These are phyloP conservation scores for Trypanosoma vivax DNA, from an alignment of 208 protist species.

Conservation along the genomic window DNA sequence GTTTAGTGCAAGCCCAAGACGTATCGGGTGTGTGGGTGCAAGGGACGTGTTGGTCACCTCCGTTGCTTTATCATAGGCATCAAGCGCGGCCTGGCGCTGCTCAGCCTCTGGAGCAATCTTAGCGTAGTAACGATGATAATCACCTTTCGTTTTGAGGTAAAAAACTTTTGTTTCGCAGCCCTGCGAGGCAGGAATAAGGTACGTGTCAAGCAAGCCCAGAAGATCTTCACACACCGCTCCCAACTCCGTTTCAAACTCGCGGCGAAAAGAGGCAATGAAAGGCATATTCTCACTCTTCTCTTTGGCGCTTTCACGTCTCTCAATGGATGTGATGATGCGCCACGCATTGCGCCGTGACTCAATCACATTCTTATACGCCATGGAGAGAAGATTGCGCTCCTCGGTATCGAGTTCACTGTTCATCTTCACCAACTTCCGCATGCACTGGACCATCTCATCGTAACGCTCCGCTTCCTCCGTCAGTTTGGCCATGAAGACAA, in stretches of 20 bases:
- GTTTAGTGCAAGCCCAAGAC: slow-evolving; percentile 99
- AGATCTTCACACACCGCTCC: slow-evolving; percentile 97
- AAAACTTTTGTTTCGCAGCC: slow-evolving; percentile 91
- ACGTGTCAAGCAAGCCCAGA: slow-evolving; percentile 92
- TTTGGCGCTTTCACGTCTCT: no score
- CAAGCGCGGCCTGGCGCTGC: slow-evolving; percentile 77
- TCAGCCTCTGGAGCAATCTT: slow-evolving; percentile 93
- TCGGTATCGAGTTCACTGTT: no score
- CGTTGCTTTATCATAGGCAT: slow-evolving; percentile 84
- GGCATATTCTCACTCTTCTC: slow-evolving; percentile 85
- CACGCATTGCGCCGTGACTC: no score
- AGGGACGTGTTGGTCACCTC: slow-evolving; percentile 84
- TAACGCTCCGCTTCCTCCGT: no score
- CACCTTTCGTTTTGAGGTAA: slow-evolving; percentile 95
- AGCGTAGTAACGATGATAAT: slow-evolving; percentile 97
- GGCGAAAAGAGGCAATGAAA: slow-evolving; percentile 92
- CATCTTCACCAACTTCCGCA: no score
- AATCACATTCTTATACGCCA: no score
- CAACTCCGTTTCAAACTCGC: slow-evolving; percentile 97
- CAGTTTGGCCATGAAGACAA: no score
- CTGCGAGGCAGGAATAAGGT: slow-evolving; percentile 94
- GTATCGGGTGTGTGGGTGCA: slow-evolving; percentile 96
- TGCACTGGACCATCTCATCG: no score
- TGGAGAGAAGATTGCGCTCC: no score
- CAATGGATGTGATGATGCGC: no score